Base-by-base conservation (phyloP, 768 basidiomycete genomes). In the Phanerochaete carnosa region DNA sequence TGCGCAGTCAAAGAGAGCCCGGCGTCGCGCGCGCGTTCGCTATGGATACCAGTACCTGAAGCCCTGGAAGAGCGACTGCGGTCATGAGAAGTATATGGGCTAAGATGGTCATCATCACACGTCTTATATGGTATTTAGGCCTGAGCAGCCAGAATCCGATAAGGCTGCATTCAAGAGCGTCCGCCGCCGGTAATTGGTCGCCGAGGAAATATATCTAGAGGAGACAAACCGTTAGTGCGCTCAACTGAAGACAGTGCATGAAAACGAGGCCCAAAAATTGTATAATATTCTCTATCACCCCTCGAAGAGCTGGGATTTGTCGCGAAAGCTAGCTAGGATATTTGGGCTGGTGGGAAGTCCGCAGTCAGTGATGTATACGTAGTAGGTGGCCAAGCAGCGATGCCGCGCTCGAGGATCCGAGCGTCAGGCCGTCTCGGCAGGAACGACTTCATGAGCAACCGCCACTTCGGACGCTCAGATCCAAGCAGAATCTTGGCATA, bases 401-500 rank as follows among this genome's bases (percentile, higher is more conserved):
- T 26, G 35, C 54, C 37, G 33, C 25, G 52, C n/a, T n/a, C 15
- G 13, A 22, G 35, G 22, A 26, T 19, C 54, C 54, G 54, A 43
- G 54, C 54, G 54, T 3, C 54, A 33, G 33, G 54, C 54, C 13
- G 54, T 30, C 28, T 55, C 54, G 54, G 54, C 54, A 55, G 33
- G 15, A 25, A 25, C 25, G 26, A 39, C 32, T 35, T 33, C 35
- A 55, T 55, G 54, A 55, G 35, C 54, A 39, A 43, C 54, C 32
- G 26, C 35, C 32, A 55, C n/a, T 19, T 35, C 23, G 23, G 35
- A 26, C 54, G 47, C 6, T 28, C 23, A 22, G 33, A 26, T 37
- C 25, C 43, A 26, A 37, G 51, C 51, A 23, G 33, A 32, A 13
- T 52, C 54, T 55, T 55, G 54, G 54, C 54, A 55, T 37, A 25